phyloP scores from a whole-genome alignment of 805 yeast species.

The Metschnikowia arizonensis region DNA sequence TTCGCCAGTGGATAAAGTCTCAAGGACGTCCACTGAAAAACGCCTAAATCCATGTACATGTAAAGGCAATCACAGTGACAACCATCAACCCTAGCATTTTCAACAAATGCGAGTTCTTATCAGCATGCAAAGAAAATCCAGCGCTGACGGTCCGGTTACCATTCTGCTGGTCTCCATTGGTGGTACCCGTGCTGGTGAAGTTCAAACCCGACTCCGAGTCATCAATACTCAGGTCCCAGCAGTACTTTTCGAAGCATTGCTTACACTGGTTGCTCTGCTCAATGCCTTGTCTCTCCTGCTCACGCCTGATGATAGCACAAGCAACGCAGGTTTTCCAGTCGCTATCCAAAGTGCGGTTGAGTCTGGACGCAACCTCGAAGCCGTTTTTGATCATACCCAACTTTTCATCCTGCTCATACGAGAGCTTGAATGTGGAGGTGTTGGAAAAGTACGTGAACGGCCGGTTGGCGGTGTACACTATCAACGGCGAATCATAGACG shows the following conservation, averaged over 20 bases:
- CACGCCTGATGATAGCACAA: slow-evolving; percentile 78
- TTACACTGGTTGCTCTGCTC: slow-evolving; percentile 67
- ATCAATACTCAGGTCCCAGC: slow-evolving; percentile 59
- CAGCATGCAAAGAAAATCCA: slow-evolving; percentile 14
- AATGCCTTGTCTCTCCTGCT: slow-evolving; percentile 61
- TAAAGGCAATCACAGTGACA: slow-evolving; percentile 19
- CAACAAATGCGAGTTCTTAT: slow-evolving; percentile 8
- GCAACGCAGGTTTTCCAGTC: slow-evolving; percentile 74
- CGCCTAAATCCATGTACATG: too few species aligned
- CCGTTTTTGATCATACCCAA: slow-evolving; percentile 26
- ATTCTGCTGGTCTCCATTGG: slow-evolving; percentile 22
- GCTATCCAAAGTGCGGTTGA: slow-evolving; percentile 61
- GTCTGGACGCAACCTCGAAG: slow-evolving; percentile 26
- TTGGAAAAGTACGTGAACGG: slow-evolving; percentile 28
- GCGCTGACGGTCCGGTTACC: slow-evolving; percentile 21
- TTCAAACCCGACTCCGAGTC: slow-evolving; percentile 24
- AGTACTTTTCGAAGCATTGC: slow-evolving; percentile 64
- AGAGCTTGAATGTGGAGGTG: slow-evolving; percentile 26
- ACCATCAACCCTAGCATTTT: slow-evolving; percentile 21
- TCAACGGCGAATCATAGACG: slow-evolving; percentile 21
- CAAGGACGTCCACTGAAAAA: too few species aligned
- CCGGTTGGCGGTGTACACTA: slow-evolving; percentile 30
- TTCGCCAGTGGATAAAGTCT: too few species aligned
- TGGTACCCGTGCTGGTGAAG: slow-evolving; percentile 39
- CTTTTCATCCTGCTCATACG: slow-evolving; percentile 23